Percentiles rank a stretch among this genome's conserved stretches.
Conservation (phyloP, 805 yeast species). For the Candida michaelii region DNA sequence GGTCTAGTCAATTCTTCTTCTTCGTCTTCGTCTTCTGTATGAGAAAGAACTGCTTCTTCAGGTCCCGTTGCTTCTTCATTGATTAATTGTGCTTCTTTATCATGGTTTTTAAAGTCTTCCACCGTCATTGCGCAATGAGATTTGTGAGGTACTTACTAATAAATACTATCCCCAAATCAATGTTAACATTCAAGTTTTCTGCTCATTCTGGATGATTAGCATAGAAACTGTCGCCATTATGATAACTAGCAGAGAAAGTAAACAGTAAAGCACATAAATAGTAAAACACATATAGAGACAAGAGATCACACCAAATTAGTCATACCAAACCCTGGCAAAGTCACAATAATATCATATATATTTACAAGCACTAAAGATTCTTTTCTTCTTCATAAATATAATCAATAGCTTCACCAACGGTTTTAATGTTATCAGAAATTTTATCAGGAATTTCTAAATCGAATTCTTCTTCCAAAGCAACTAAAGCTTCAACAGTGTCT, state of each 20-base stretch:
- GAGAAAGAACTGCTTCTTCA: conserved; percentile 17
- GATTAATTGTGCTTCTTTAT: neutral
- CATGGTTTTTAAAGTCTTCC: neutral
- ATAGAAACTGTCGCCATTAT: no score
- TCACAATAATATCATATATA: conserved; percentile 3
- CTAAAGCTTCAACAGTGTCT: conserved; percentile 93
- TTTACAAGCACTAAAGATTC: conserved; percentile 27
- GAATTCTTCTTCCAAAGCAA: conserved; percentile 89
- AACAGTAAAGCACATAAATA: no score
- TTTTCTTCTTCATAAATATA: conserved; percentile 70
- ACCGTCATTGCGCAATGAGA: conserved; percentile 4
- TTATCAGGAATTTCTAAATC: conserved; percentile 85
- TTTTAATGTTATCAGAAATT: conserved; percentile 89
- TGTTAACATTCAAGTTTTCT: no score
- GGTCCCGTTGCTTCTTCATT: neutral
- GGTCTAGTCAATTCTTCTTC: conserved; percentile 20
- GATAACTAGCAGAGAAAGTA: no score
- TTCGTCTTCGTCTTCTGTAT: conserved; percentile 23
- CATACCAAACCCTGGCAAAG: neutral
- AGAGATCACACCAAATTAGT: neutral
- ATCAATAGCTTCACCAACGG: conserved; percentile 90
- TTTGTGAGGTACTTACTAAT: neutral
- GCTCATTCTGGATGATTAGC: no score
- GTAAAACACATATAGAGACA: neutral
- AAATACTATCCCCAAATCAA: no score